Conservation (phyloP, 2,329 filamentous ascomycete genomes). For the Plectosphaerella cucumerina region DNA sequence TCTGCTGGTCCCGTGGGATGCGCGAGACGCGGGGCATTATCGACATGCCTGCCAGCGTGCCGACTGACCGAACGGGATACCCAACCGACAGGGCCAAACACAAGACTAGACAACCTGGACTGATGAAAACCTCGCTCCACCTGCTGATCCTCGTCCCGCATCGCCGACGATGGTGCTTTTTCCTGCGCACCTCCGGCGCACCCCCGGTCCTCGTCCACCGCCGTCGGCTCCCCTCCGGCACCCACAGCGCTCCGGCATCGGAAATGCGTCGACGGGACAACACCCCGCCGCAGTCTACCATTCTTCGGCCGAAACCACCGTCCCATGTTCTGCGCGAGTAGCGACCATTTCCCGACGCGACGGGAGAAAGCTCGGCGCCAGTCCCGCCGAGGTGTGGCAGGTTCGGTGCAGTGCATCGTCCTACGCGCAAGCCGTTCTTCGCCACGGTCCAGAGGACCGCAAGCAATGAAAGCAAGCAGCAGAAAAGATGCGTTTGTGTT, state of each 20-base stretch:
- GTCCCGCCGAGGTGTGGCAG: too few species aligned
- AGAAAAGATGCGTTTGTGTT: slow-evolving; percentile 7
- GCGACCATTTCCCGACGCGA: too few species aligned
- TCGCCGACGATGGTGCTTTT: too few species aligned
- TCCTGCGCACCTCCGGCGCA: too few species aligned
- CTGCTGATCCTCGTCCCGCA: too few species aligned
- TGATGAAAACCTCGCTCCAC: too few species aligned
- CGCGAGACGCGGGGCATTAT: neutral
- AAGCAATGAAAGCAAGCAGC: slow-evolving; percentile 2
- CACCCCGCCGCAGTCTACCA: too few species aligned
- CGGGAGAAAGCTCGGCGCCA: too few species aligned
- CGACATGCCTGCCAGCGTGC: neutral
- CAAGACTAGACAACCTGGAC: neutral
- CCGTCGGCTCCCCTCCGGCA: neutral
- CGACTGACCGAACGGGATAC: neutral
- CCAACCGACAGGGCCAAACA: neutral
- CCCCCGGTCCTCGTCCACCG: neutral
- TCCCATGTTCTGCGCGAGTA: neutral
- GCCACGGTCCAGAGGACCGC: neutral
- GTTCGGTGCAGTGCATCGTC: too few species aligned
- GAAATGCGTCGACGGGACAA: neutral
- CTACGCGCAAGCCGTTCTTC: neutral
- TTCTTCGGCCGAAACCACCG: neutral
- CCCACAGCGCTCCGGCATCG: neutral
- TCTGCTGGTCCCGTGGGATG: neutral